Conservation (phyloP, 2,329 filamentous ascomycete genomes). For the Sordariomycetes sp. region DNA sequence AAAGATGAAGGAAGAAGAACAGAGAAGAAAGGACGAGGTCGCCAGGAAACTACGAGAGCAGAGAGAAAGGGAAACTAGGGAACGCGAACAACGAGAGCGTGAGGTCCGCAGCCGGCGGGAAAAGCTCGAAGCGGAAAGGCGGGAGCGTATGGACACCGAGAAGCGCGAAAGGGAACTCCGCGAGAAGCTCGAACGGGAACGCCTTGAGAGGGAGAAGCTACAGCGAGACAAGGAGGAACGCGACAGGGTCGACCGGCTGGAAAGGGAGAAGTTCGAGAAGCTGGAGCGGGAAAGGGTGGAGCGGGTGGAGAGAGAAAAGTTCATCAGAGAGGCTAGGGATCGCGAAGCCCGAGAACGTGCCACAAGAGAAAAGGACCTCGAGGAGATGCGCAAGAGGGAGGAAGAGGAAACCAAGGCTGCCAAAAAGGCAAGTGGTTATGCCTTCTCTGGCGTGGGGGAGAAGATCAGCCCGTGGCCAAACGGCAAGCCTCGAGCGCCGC, state of each 20-base stretch:
- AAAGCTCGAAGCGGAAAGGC: constrained; percentile 8
- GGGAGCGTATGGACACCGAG: constrained; percentile 8
- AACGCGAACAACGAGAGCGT: constrained; percentile 27
- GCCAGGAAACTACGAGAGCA: constrained; percentile 40
- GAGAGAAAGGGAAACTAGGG: constrained; percentile 43
- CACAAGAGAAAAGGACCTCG: constrained; percentile 19
- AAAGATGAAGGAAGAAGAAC: constrained; percentile 48
- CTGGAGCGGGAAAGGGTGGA: constrained; percentile 14
- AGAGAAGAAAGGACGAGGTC: constrained; percentile 46
- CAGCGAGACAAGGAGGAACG: constrained; percentile 12
- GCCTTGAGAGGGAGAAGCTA: constrained; percentile 16
- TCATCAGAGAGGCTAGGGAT: constrained; percentile 28
- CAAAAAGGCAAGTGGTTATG: constrained; percentile 33
- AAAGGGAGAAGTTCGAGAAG: constrained; percentile 16
- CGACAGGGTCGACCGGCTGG: constrained; percentile 5
- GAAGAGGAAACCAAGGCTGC: constrained; percentile 18
- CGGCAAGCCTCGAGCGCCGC: constrained; percentile 33
- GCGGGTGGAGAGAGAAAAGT: constrained; percentile 31
- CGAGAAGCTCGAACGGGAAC: constrained; percentile 22
- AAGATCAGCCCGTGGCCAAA: constrained; percentile 61
- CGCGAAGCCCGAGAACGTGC: constrained; percentile 24
- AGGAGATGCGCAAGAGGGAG: constrained; percentile 11
- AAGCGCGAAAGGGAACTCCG: constrained; percentile 20
- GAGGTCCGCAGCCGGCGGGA: constrained; percentile 8
- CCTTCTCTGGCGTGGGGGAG: constrained; percentile 56